Conservation (phyloP, 345 rosid species). For the Rhizophora mangle region DNA sequence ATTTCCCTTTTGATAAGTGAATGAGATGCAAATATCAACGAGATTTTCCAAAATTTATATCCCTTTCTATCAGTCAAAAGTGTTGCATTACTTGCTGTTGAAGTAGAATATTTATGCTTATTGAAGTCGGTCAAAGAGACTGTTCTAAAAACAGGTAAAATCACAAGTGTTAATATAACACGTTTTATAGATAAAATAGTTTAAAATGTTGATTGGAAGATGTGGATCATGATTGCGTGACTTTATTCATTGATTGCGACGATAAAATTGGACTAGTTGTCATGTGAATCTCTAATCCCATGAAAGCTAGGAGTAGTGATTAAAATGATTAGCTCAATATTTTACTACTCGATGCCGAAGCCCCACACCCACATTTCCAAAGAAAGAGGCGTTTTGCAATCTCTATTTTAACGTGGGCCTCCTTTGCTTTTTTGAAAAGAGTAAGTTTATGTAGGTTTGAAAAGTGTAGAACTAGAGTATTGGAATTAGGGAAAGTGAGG, state of each 20-base stretch:
- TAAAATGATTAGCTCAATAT: slow-evolving; percentile 46
- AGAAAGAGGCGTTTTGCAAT: slow-evolving; percentile 8
- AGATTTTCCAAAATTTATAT: too few species aligned
- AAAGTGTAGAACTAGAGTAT: slow-evolving; percentile 38
- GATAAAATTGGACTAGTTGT: slow-evolving; percentile 23
- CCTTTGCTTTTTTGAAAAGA: slow-evolving; percentile 40
- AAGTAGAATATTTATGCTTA: too few species aligned
- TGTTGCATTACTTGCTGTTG: too few species aligned
- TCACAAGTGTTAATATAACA: too few species aligned
- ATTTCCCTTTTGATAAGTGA: too few species aligned
- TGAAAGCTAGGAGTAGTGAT: slow-evolving; percentile 34
- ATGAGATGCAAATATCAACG: too few species aligned
- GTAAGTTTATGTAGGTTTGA: slow-evolving; percentile 32
- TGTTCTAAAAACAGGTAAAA: too few species aligned
- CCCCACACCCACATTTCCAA: slow-evolving; percentile 28
- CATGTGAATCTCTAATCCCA: slow-evolving; percentile 39
- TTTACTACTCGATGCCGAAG: slow-evolving; percentile 16
- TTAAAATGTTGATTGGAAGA: slow-evolving; percentile 16
- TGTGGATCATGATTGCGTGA: slow-evolving; percentile 27
- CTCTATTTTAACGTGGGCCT: slow-evolving; percentile 6
- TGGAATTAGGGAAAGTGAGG: slow-evolving; percentile 45
- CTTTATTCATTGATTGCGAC: slow-evolving; percentile 20
- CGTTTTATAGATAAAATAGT: too few species aligned
- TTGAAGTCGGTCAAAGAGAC: too few species aligned
- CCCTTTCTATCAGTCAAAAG: too few species aligned